Base-by-base conservation (phyloP, 805 yeast genomes). In the Starmerella roubikii region DNA sequence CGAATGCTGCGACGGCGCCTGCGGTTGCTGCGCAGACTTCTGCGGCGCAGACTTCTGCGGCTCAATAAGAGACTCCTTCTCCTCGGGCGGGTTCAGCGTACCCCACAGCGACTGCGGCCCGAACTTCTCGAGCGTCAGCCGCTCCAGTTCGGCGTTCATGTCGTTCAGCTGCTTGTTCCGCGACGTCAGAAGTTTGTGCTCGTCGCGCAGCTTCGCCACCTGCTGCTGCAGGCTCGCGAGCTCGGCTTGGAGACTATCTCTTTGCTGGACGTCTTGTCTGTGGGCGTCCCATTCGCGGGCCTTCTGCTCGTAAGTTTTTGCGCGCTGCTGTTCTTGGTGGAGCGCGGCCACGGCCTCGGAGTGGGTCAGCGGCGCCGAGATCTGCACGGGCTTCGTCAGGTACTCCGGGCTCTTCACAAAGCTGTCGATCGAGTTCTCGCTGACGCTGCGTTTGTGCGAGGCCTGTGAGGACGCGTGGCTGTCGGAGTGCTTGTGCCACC, bases 91-190 rank as follows among this genome's bases (percentile, higher is more conserved):
- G 33, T 39, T 32, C 35, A 33, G 46, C 10, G 46, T 33, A 15
- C 48, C 48, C 50, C 49, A 47, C 22, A 45, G 40, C 10, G 45
- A 20, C 38, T 43, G 36, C 10, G 51, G 46, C 7, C 50, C 52
- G 32, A 51, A 54, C 52, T 57, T 54, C 33, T 60, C 62, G 27
- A 55, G 48, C 12, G 60, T 51, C 40, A 57, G 62, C 27, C 49
- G 41, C 32, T 54, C 49, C 19, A 64, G 53, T 42, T 58, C 65
- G 26, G 52, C 54, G 45, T 62, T 61, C 53, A 61, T 46, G 23
- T 62, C 64, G 8, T 51, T 47, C 19, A 62, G 52, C 47, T 63
- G 66, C 12, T 52, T 39, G 44, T 59, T 61, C 41, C 56, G 52
- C 15, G 54, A 42, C 30, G 51, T 50, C 26, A 63, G 51, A 20